Percentiles rank a stretch among this genome's conserved stretches.
These are phyloP conservation scores for Carallia brachiata DNA, from an alignment of 345 rosid genomes.

Conservation along the genomic window DNA sequence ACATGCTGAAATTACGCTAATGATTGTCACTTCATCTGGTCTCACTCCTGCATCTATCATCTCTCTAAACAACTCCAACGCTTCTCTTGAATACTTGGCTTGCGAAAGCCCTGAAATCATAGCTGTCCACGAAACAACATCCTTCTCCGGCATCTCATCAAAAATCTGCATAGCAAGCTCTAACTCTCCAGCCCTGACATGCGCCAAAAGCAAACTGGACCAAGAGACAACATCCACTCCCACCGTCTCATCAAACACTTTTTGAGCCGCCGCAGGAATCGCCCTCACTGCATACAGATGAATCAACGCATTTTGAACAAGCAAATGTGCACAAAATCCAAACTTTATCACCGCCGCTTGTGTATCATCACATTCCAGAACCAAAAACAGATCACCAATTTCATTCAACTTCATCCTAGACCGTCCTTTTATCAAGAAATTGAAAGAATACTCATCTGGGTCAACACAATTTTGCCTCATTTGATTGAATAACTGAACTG, in stretches of 20 bases:
- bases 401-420: slow-evolving; percentile 18
- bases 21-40: slow-evolving; percentile 31
- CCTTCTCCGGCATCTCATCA: slow-evolving; percentile 30
- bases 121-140: slow-evolving; percentile 33
- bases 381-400: not conserved
- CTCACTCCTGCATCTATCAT: slow-evolving; percentile 15
- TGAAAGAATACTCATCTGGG: slow-evolving; percentile 31
- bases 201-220: slow-evolving; percentile 28
- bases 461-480: slow-evolving; percentile 26
- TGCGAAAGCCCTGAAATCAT: slow-evolving; percentile 27
- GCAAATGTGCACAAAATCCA: slow-evolving; percentile 26
- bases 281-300: slow-evolving; percentile 30
- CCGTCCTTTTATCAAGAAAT: slow-evolving; percentile 28
- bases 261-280: slow-evolving; percentile 12
- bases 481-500: slow-evolving; percentile 15
- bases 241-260: slow-evolving; percentile 22
- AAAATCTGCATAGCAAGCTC: slow-evolving; percentile 27
- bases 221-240: slow-evolving; percentile 29
- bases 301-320: slow-evolving; percentile 35
- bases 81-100: slow-evolving; percentile 18
- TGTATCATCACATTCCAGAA: slow-evolving; percentile 20
- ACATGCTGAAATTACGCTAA: slow-evolving; percentile 29
- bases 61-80: slow-evolving; percentile 22
- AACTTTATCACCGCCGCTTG: slow-evolving; percentile 30
- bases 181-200: slow-evolving; percentile 21